Percentiles rank a stretch among this genome's conserved stretches.
Conservation (phyloP, 192 early-diverging fungal genomes). For the Funneliformis mosseae region DNA sequence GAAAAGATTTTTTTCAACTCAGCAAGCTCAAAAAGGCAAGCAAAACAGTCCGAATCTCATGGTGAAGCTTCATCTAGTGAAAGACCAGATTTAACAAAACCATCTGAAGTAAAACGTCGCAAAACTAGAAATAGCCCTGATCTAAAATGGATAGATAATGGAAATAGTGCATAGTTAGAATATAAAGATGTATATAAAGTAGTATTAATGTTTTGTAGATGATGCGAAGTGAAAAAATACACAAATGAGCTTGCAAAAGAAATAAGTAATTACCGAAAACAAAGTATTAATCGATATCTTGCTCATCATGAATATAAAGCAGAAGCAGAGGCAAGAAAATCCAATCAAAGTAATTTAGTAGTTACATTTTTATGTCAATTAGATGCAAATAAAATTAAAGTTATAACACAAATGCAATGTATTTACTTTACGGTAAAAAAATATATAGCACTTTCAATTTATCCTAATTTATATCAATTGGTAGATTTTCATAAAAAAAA, state of each 20-base stretch:
- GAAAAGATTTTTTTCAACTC: too few species aligned
- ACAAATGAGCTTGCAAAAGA: background rate
- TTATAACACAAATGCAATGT: slow-evolving; percentile 3
- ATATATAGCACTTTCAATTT: background rate
- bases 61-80: too few species aligned
- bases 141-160: too few species aligned
- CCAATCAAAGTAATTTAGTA: background rate
- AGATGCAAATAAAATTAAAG: background rate
- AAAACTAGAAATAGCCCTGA: too few species aligned
- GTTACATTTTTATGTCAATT: background rate
- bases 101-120: too few species aligned
- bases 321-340: background rate
- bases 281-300: background rate
- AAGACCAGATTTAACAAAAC: too few species aligned
- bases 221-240: background rate
- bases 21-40: too few species aligned
- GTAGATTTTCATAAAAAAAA: background rate
- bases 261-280: too few species aligned
- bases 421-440: slow-evolving; percentile 3
- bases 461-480: slow-evolving; percentile 10
- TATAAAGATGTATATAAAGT: background rate
- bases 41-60: too few species aligned
- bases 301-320: background rate
- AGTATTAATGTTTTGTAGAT: background rate
- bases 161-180: background rate